A percentile compares a stretch with the other conserved stretches of the same genome.
Evolutionary conservation across 1,284 basidiomycete genomes (phyloP).

Genomic region (Athelia psychrophila): DNA sequence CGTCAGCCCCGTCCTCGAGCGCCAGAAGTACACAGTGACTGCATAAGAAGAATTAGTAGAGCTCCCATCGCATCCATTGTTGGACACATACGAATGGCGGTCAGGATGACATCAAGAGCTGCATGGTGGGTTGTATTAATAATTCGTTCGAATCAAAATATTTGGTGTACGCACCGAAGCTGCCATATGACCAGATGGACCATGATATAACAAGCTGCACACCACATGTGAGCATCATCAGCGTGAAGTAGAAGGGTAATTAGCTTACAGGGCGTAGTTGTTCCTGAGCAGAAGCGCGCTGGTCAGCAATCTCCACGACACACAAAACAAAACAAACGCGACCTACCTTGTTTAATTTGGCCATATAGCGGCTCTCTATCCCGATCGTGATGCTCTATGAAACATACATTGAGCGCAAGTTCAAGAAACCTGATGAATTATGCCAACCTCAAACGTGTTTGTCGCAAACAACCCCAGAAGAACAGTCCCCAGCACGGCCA

Average conservation of each 20-base stretch:
- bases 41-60: slow-evolving; percentile 2
- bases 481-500: slow-evolving; percentile 26
- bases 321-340: background rate
- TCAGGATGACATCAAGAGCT: slow-evolving; percentile 40
- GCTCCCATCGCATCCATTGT: background rate
- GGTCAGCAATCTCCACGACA: background rate
- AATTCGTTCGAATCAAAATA: background rate
- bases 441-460: slow-evolving; percentile 8
- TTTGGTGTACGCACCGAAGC: background rate
- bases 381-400: background rate
- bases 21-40: slow-evolving; percentile 43
- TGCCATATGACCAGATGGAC: slow-evolving; percentile 1
- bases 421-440: background rate
- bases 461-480: slow-evolving; percentile 13
- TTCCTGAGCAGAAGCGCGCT: background rate
- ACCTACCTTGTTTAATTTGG: background rate
- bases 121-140: slow-evolving; percentile 2
- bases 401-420: background rate
- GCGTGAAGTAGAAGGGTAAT: background rate
- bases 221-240: background rate
- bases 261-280: background rate
- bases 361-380: background rate
- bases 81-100: slow-evolving; percentile 34
- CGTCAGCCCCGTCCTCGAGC: slow-evolving; percentile 38
- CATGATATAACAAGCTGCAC: background rate